Evolutionary conservation across 805 yeast species (phyloP).

Genomic region (Ogataea henricii): DNA sequence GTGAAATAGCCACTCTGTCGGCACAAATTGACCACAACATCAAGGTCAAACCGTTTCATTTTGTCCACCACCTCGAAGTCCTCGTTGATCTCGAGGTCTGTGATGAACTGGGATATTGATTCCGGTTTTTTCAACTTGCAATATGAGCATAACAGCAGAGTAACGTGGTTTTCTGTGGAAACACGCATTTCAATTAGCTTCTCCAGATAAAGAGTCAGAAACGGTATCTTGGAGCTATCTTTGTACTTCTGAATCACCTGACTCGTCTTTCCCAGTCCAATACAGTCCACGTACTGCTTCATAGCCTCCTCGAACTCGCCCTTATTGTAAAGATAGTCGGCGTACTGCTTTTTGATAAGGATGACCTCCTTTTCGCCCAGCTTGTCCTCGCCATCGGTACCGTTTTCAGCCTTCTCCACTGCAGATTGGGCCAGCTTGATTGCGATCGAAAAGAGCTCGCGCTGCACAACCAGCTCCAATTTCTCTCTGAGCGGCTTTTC

Average conservation of each 20-base stretch:
- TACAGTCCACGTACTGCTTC: slow-evolving; percentile 61
- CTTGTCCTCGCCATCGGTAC: slow-evolving; percentile 20
- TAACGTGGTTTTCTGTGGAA: slow-evolving; percentile 80
- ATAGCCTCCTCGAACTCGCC: slow-evolving; percentile 71
- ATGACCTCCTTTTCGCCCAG: slow-evolving; percentile 35
- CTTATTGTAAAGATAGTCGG: slow-evolving; percentile 67
- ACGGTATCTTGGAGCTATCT: slow-evolving; percentile 70
- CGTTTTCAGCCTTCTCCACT: slow-evolving; percentile 30
- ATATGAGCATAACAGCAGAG: slow-evolving; percentile 73
- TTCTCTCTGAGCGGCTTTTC: slow-evolving; percentile 71
- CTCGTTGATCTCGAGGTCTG: slow-evolving; percentile 36
- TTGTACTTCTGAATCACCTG: slow-evolving; percentile 78
- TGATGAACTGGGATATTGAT: slow-evolving; percentile 59
- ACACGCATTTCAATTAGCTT: slow-evolving; percentile 53
- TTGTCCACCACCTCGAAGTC: slow-evolving; percentile 39
- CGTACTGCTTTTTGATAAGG: slow-evolving; percentile 58
- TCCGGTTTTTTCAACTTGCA: slow-evolving; percentile 70
- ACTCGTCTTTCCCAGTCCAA: slow-evolving; percentile 58
- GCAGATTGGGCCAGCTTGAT: slow-evolving; percentile 57
- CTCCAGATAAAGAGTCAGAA: slow-evolving; percentile 64
- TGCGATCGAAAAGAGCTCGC: slow-evolving; percentile 74
- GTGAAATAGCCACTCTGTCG: slow-evolving; percentile 68
- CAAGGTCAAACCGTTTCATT: slow-evolving; percentile 60
- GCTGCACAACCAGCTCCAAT: slow-evolving; percentile 63
- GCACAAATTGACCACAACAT: slow-evolving; percentile 66